Evolutionary conservation across 441 rosid genomes (phyloP), one percentile per base, ranked within the genome.

Genomic region (Brassica balearica): DNA sequence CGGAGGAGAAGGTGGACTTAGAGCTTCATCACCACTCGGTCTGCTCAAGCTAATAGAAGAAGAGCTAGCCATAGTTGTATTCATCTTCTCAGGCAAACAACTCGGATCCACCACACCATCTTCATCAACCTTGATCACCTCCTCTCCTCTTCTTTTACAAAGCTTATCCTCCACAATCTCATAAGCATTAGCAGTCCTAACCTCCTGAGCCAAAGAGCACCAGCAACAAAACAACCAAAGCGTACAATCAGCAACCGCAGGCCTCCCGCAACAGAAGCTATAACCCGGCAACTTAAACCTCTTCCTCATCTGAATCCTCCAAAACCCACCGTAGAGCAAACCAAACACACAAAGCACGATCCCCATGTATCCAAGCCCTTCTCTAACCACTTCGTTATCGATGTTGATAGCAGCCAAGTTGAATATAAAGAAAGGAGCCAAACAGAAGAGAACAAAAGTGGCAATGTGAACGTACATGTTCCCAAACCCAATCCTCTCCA

Each of bases 151-250:
- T 76, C 87, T 86, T 55, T 61, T 61, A 70, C 75, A 82, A 38
- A 88, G 76, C 55, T 81, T 86, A 64, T 93, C 91, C 75, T 91
- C 95, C 32, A 82, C 81, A 14, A 93, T 77, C 1, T 88, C 90
- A 58, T 93, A 90, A 27, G 86, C 82, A 76, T 89, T 89, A 46
- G 87, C 92, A 0, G 98, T 90, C 65, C 96, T 83, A 1, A 86
- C 95, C 80, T 93, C 96, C 81, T 91, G 98, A 56, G 98, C 96
- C 68, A 93, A 90, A 55, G 96, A 75, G 78, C 98, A 91, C 96
- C 96, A 91, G 74, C 90, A 93, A 80, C 98, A 91, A 75, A 80
- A 91, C 23, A 90, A 85, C 98, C 98, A 93, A 15, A 89, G 82
- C 0, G 87, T 71, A 48, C 92, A 93, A 81, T 93, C 98, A 2